These are phyloP conservation scores for Xylaria sp. DNA, from an alignment of 2,329 filamentous ascomycete species.

Conservation along the genomic window DNA sequence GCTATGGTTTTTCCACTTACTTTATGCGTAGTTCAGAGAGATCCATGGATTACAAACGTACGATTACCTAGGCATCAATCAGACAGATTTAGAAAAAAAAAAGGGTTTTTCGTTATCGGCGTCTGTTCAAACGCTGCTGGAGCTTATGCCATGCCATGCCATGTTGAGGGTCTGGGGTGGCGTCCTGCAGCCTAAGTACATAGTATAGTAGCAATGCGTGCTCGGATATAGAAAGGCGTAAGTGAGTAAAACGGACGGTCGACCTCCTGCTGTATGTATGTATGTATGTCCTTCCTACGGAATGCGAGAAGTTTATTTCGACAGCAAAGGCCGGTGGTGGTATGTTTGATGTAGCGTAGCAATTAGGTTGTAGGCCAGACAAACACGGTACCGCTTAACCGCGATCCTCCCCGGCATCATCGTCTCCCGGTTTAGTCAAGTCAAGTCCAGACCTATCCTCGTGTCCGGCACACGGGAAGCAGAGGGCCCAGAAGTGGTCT, in stretches of 20 bases:
- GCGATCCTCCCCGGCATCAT: neutral
- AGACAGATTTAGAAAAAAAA: neutral
- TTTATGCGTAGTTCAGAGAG: too few relatives aligned
- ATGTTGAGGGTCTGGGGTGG: constrained; percentile 14
- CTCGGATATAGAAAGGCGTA: neutral
- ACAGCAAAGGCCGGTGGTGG: neutral
- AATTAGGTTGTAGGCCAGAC: neutral
- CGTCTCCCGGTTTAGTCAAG: constrained; percentile 1
- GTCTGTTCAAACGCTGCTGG: constrained; percentile 7
- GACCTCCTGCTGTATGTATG: neutral
- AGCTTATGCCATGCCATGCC: neutral
- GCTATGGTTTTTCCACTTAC: constrained; percentile 24
- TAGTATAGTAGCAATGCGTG: neutral
- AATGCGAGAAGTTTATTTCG: neutral
- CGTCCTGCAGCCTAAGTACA: neutral
- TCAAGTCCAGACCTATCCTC: neutral
- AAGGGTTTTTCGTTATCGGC: neutral
- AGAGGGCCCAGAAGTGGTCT: neutral
- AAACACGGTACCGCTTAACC: neutral
- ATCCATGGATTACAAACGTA: too few relatives aligned
- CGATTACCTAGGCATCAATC: too few relatives aligned
- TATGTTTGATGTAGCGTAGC: neutral
- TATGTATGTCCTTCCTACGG: neutral
- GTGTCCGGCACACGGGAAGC: neutral
- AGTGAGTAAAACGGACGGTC: constrained; percentile 23